Evolutionary conservation across 768 basidiomycete species (phyloP), one percentile per base, ranked within the genome.

Genomic region (Mycena venus): DNA sequence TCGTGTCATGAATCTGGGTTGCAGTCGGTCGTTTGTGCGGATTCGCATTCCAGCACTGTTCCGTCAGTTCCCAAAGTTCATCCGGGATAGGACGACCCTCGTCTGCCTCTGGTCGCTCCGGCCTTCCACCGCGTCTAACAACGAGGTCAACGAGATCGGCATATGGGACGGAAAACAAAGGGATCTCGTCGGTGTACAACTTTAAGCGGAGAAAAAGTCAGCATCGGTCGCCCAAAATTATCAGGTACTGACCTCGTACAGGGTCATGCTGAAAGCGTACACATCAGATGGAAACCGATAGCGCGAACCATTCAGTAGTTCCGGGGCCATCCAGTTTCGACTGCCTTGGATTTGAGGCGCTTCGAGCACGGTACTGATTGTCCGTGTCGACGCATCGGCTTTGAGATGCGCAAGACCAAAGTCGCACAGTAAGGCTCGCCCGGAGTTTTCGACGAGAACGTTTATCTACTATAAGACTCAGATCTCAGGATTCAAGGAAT

Each of bases 111-210:
- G 65, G 65, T 38, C 53, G 51, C 23, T 55, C 34, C 21, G 65
- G 65, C 51, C 65, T 25, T 19, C 51, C 51, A 1, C 51, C 51
- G n/a, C 65, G 65, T 19, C 51, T 32, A 17, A 42, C 68, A 9
- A 70, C 68, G 25, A 70, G 68, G 34, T 70, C 68, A 15, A 70
- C 42, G 23, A 70, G n/a, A n/a, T n/a, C n/a, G n/a, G n/a, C n/a
- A n/a, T n/a, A n/a, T n/a, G n/a, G n/a, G n/a, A n/a, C n/a, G 60
- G 68, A 70, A 70, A 70, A 62, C 21, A 70, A 62, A 27, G 68
- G 68, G 34, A 62, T 62, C 17, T 70, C 68, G 25, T 62, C 68
- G 36, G 68, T 62, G 60, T 70, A 70, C 23, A 70, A 27, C 68
- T 61, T 17, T n/a, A n/a, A 65, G 23, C 21, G 62, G 7, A 66